Percentiles rank a stretch among this genome's conserved stretches.
Evolutionary conservation across 441 rosid species (phyloP).

Genomic region (Euphorbia schlechtendalii): DNA sequence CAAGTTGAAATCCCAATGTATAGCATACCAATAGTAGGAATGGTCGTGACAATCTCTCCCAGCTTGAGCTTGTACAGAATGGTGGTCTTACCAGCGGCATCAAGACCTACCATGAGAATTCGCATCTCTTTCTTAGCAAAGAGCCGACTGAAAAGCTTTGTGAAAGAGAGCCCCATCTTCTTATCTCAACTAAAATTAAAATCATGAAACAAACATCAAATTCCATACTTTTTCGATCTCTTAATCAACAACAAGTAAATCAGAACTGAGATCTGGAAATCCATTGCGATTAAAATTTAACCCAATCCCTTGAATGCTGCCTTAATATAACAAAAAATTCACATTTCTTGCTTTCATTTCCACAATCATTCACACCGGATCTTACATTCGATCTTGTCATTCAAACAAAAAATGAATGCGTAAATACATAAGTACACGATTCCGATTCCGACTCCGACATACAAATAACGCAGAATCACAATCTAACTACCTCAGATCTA

Average conservation of each 20-base stretch:
- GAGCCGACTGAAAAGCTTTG: constrained; percentile 56
- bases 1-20: background rate
- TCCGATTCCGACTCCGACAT: background rate
- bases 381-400: background rate
- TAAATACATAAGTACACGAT: background rate
- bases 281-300: no score
- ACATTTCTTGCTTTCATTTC: no score
- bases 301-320: no score
- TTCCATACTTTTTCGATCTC: no score
- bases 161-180: constrained; percentile 55
- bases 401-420: no score
- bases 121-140: no score
- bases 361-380: background rate
- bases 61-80: constrained; percentile 62
- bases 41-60: constrained; percentile 60
- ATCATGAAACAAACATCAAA: background rate
- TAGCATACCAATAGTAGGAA: constrained; percentile 53
- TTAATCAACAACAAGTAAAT: no score
- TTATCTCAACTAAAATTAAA: constrained; percentile 21
- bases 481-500: constrained; percentile 3
- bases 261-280: background rate
- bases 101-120: no score
- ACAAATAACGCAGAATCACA: background rate
- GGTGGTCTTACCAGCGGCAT: no score
- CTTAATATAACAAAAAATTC: no score